Conservation (phyloP, 495 filamentous ascomycete genomes). For the Trichoderma orchidacearum region DNA sequence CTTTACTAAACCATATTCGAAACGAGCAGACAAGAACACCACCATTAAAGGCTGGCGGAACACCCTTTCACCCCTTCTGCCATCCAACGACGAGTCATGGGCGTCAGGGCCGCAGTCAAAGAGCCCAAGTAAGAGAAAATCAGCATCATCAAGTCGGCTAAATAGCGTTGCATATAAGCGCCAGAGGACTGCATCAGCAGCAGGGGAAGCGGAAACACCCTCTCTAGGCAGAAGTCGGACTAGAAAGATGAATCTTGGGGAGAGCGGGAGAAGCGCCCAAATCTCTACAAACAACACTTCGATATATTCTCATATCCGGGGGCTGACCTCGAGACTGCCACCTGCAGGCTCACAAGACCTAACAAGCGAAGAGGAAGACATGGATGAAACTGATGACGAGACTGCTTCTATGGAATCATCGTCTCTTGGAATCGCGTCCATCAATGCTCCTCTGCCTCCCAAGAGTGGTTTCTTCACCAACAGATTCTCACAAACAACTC, state of each 20-base stretch:
- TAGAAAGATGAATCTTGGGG: background rate
- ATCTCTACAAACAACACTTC: background rate
- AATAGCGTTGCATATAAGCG: background rate
- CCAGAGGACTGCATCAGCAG: background rate
- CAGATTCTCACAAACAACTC: too few relatives aligned
- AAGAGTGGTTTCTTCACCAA: background rate
- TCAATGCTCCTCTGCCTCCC: background rate
- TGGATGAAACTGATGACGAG: background rate
- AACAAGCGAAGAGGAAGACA: background rate
- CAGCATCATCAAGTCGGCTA: background rate
- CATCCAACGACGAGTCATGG: background rate
- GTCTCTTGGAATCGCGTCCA: too few relatives aligned
- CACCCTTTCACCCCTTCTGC: background rate
- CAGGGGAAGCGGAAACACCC: background rate
- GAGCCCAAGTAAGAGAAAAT: background rate
- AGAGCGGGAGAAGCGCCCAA: slow-evolving; percentile 6
- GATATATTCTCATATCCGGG: background rate
- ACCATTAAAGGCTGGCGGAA: background rate
- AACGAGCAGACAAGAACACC: background rate
- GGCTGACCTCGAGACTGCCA: background rate
- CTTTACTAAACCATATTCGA: background rate
- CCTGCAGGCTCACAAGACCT: background rate
- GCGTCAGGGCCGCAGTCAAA: background rate
- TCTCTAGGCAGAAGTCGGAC: background rate
- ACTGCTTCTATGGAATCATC: background rate